Percentiles rank a stretch among this genome's conserved stretches.
phyloP scores from a whole-genome alignment of 2,329 filamentous ascomycete genomes.

The Sarocladiaceae sp. region DNA sequence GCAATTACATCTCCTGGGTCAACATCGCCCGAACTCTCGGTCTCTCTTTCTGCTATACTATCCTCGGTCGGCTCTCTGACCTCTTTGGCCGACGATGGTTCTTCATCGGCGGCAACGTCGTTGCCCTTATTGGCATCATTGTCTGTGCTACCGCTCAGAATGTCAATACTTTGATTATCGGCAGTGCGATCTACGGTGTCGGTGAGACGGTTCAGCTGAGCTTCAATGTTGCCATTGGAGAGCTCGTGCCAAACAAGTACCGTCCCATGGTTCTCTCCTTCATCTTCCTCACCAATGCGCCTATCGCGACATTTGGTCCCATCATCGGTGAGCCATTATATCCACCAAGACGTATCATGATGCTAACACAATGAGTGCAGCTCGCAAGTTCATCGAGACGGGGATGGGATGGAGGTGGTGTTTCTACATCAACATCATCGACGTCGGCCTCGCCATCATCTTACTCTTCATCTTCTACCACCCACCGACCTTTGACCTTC shows the following conservation, averaged over 20 bases:
- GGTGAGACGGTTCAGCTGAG: conserved; percentile 30
- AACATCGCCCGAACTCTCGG: conserved; percentile 29
- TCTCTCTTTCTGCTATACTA: conserved; percentile 29
- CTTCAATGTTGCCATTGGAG: conserved; percentile 30
- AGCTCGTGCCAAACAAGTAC: conserved; percentile 37
- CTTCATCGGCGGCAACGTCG: conserved; percentile 30
- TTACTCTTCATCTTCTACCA: conserved; percentile 33
- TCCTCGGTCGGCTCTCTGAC: conserved; percentile 32
- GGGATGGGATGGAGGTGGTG: conserved; percentile 33
- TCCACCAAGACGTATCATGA: not conserved
- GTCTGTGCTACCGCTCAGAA: conserved; percentile 28
- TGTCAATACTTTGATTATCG: conserved; percentile 28
- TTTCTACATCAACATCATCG: conserved; percentile 35
- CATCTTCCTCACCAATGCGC: conserved; percentile 27
- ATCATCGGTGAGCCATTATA: conserved; percentile 22
- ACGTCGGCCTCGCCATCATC: conserved; percentile 25
- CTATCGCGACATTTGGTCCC: conserved; percentile 27
- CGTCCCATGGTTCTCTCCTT: conserved; percentile 26
- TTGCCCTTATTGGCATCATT: conserved; percentile 29
- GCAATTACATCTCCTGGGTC: conserved; percentile 27
- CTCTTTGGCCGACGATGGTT: conserved; percentile 34
- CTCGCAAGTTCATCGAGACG: conserved; percentile 27
- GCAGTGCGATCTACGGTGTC: conserved; percentile 27
- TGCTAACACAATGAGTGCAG: conserved; percentile 13
- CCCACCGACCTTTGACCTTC: conserved; percentile 31